Evolutionary conservation across 495 filamentous ascomycete genomes (phyloP), one percentile per base, ranked within the genome.

Genomic region (Niebla homalea): DNA sequence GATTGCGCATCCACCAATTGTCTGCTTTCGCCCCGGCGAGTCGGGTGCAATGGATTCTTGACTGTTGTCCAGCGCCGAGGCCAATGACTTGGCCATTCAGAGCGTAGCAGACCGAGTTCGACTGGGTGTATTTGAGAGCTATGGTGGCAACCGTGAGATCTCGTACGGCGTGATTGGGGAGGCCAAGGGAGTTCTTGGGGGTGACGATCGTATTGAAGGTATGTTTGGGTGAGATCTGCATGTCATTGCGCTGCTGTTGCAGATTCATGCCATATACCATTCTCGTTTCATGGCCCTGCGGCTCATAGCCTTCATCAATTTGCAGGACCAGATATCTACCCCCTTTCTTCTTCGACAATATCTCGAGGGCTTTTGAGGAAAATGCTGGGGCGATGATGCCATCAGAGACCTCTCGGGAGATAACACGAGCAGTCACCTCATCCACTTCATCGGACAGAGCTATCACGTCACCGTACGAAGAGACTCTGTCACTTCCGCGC

Each of bases 1-100:
- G 84, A 77, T 95, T 96, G 58, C 92, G 83, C 70, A 97, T 81
- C 92, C 92, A 98, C 92, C 92, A 98, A 74, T 90, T 94, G 67
- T 98, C 92, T 43, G 89, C 87, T 74, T 98, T 98, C 71, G 95
- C 92, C 55, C 93, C 92, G n/a, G 92, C 92, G 38, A 98, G 77
- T 54, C 92, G 83, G 22, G 92, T 98, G 75, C 93, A 97, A 75
- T 97, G 93, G 58, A 98, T 98, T 57, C 92, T 81, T 53, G 85
- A 90, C 70, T 98, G 92, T 68, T 98, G 92, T 46, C 92, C 92
- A 46, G 92, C 92, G 54, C 93, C 92, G 40, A 98, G 77, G 44
- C 92, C 92, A 56, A 98, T 79, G 64, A 95, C 74, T 66, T 97
- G 93, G 15, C 92, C 92, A 57, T 95, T 86, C 50, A 90, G 79